Evolutionary conservation across 352 stramenopile species (phyloP).

Genomic region (Aphanomyces euteiches): DNA sequence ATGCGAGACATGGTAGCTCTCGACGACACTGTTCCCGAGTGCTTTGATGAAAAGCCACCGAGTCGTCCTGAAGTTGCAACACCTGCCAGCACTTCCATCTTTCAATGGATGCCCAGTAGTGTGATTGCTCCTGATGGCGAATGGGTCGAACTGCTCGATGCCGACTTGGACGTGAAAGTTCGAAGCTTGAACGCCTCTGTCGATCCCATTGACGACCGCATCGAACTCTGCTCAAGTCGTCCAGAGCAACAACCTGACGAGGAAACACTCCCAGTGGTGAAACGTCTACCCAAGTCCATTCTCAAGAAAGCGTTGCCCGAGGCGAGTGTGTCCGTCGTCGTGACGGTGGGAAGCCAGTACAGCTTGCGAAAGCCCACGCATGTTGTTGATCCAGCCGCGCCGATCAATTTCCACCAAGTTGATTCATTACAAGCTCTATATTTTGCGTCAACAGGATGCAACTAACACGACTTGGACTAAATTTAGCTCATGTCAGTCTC

Average conservation of each 20-base stretch:
- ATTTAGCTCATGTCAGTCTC: not conserved
- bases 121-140: not conserved
- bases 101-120: not conserved
- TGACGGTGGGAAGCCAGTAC: not conserved
- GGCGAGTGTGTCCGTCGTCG: not conserved
- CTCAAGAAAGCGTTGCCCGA: not conserved
- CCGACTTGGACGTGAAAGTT: slow-evolving; percentile 17
- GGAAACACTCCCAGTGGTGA: not conserved
- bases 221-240: not conserved
- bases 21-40: not conserved
- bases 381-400: no score
- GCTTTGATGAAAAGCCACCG: slow-evolving; percentile 6
- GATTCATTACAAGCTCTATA: not conserved
- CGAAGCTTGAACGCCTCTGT: no score
- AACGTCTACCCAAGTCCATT: not conserved
- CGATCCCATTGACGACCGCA: not conserved
- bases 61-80: slow-evolving; percentile 2
- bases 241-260: not conserved
- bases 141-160: slow-evolving; percentile 18
- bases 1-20: slow-evolving; percentile 4
- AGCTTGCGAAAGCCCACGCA: not conserved
- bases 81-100: not conserved
- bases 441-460: not conserved
- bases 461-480: not conserved
- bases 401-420: not conserved